Evolutionary conservation across 75 land plant species (phyloP).

Genomic region (Picea glauca): DNA sequence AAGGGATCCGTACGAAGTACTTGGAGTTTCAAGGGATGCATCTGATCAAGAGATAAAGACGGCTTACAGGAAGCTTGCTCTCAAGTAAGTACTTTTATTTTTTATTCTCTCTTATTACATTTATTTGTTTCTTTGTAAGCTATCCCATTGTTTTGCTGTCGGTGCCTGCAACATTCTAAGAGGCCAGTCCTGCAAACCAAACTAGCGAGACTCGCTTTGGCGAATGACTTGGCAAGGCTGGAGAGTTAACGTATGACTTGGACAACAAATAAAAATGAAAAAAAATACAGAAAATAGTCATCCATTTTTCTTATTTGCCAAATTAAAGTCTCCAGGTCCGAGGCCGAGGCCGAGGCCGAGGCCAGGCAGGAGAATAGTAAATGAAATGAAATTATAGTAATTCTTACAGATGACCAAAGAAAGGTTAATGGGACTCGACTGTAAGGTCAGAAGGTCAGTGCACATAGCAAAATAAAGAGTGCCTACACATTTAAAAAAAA

Average conservation of each 20-base stretch:
- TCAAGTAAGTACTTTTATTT: slow-evolving; percentile 40
- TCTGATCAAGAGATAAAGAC: slow-evolving; percentile 80
- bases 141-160: neutral
- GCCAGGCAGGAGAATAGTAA: too few species aligned
- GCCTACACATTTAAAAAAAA: too few species aligned
- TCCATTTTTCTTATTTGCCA: neutral
- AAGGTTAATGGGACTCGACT: too few species aligned
- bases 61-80: slow-evolving; percentile 81
- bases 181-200: neutral
- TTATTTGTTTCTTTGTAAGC: too few species aligned
- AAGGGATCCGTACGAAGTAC: slow-evolving; percentile 77
- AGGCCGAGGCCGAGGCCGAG: too few species aligned
- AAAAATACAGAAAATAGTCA: neutral
- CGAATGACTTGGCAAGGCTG: too few species aligned
- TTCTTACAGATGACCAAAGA: too few species aligned
- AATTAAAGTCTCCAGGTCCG: neutral
- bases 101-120: too few species aligned
- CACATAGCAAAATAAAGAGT: too few species aligned
- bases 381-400: too few species aligned
- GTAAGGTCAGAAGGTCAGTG: too few species aligned
- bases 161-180: neutral
- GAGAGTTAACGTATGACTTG: neutral
- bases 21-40: slow-evolving; percentile 61
- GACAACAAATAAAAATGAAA: neutral
- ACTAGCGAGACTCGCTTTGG: neutral